Evolutionary conservation across 2,329 filamentous ascomycete species (phyloP), one percentile per base, ranked within the genome.

Genomic region (Pestalotiopsis sp.): DNA sequence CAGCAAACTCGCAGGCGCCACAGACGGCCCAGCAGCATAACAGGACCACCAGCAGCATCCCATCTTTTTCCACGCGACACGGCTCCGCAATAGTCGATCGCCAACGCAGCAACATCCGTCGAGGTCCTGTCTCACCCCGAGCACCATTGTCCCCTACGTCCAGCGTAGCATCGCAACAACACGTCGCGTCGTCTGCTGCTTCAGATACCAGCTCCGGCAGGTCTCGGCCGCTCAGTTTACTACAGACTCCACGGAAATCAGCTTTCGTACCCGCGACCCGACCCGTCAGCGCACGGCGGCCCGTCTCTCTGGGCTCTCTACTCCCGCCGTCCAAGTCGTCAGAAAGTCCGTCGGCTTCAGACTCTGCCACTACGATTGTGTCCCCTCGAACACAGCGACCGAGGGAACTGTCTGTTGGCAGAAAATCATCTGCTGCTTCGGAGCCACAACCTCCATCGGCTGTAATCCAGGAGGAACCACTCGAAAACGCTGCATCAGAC

Each of bases 361-460:
- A 74, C 60, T 74, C 75, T n/a, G 69, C 74, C 67, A 73, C 76
- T 64, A 75, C 76, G 67, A 67, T 74, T 71, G 72, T 77, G 65
- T 73, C 76, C 61, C 72, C 79, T 61, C 78, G 75, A 65, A 75
- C 79, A 67, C 77, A 75, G 45, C 76, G 77, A 69, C 80, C 80
- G 72, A 83, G 82, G 73, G 79, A 80, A 49, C 79, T 80, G 64
- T 81, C 79, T 52, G 78, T 76, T 70, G 78, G 76, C 68, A 77
- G 77, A 63, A 76, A 77, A 41, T 71, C 79, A 68, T 58, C 62
- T 20, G 61, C 56, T 31, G 61, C 56, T 31, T 36, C 56, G 39
- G 56, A 45, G 39, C 52, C 63, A n/a, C 67, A 69, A 62, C 70
- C 71, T 62, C 68, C 25, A 45, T 60, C 70, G 25, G 70, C 72